Evolutionary conservation across 2,329 filamentous ascomycete genomes (phyloP), one percentile per base, ranked within the genome.

Genomic region (Fusarium sp.): DNA sequence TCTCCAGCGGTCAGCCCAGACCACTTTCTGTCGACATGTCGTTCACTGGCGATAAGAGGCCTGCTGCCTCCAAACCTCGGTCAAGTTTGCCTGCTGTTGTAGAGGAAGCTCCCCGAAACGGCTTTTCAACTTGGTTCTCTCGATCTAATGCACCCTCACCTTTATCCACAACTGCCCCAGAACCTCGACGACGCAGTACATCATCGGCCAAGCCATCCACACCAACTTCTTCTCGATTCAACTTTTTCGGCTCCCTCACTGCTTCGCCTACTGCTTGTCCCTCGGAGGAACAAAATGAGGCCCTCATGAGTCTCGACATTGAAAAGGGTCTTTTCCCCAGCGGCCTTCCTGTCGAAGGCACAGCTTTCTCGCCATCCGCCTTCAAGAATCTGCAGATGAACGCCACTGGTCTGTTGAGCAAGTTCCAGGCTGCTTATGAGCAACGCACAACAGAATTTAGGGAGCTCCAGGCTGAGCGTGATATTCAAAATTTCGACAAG

Each of bases 341-440:
- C 3, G 82, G 83, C 5, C 76, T 82, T 1, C 82, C 87, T 3
- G 73, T 77, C 0, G 83, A 86, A 18, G 80, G 83, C 42, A 87
- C 90, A 45, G 77, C 86, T 3, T 90, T 90, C 79, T 90, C 89
- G 2, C 89, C 89, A 1, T 84, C 87, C 1, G 87, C 87, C 15
- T 92, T 87, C 81, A 90, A 90, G 78, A 91, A 89, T 77, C 83
- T 91, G n/a, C 88, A 89, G 66, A 81, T 83, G 71, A 90, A 89
- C 64, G 90, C 90, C 6, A 82, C 84, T 9, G 87, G 88, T 8
- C 81, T 91, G 9, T 79, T 92, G 31, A 83, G 82, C 28, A 87
- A 84, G 77, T 87, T 91, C 73, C 91, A 92, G 75, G 81, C 80
- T 17, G 90, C 90, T 36, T 92, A 91, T 79, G 87, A 87, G 54